phyloP scores from a whole-genome alignment of 108 stramenopile genomes.

The Cylindrotheca closterium region DNA sequence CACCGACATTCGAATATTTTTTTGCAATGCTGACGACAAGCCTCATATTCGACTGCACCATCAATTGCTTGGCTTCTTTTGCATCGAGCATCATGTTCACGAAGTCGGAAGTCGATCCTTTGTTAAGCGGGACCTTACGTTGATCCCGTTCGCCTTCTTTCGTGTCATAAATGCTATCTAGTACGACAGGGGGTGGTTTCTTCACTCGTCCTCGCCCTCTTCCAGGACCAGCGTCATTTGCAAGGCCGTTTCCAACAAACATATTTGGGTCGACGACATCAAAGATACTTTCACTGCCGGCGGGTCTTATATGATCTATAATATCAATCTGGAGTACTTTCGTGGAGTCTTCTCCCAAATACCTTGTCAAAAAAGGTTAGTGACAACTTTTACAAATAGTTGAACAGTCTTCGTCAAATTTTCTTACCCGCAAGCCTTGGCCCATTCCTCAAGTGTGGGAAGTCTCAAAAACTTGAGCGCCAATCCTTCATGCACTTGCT shows the following conservation, averaged over 20 bases:
- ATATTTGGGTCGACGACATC: conserved; percentile 67
- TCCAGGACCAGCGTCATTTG: conserved; percentile 58
- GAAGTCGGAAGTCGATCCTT: conserved; percentile 68
- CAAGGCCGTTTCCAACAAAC: conserved; percentile 87
- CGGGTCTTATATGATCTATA: conserved; percentile 58
- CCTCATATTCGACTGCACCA: conserved; percentile 93
- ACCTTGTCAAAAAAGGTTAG: not conserved
- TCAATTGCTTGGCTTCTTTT: conserved; percentile 81
- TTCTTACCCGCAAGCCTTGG: conserved; percentile 68
- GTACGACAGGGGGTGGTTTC: conserved; percentile 55
- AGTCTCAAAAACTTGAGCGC: conserved; percentile 37
- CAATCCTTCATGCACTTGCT: conserved; percentile 78
- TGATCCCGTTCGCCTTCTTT: conserved; percentile 32
- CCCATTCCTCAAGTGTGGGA: conserved; percentile 82
- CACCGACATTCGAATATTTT: conserved; percentile 84
- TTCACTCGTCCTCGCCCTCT: conserved; percentile 75
- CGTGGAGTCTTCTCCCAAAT: not conserved
- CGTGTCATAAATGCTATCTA: conserved; percentile 59
- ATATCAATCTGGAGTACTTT: conserved; percentile 39
- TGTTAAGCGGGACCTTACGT: conserved; percentile 55
- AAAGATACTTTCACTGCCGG: conserved; percentile 49
- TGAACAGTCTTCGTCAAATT: not conserved
- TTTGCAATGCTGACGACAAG: conserved; percentile 91
- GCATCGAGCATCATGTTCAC: conserved; percentile 73
- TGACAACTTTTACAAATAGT: not conserved